Base-by-base conservation (phyloP, 306 rosid genomes). In the Cercis canadensis region DNA sequence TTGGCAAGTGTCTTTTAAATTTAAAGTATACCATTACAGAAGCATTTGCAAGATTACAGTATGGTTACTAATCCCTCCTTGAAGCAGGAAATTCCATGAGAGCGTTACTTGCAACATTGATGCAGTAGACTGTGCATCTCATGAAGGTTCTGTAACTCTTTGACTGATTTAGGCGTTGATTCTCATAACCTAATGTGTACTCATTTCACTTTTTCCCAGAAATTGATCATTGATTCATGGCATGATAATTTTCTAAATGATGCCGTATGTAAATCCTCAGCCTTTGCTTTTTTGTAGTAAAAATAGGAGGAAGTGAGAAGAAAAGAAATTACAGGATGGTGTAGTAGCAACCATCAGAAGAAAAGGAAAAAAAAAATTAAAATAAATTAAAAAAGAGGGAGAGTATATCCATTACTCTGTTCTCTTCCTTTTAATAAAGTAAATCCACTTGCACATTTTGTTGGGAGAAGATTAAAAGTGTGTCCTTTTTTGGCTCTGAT, bases 81-180 rank as follows among this genome's bases (percentile, higher is more conserved):
- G 46, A 66, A 49, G 65, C 86, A 93, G 97, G 87, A 81, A 83
- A 58, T 89, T 86, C 70, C 97, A 84, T 18, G 81, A 80, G 65
- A 51, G 69, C 46, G 15, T 74, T 49, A 65, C 79, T 62, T 57
- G 61, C 18, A 62, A 74, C 57, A 19, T 67, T 61, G 72, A 67
- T 49, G 66, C 68, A 2, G 81, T 65, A 55, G 77, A 68, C 67
- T 51, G 49, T 54, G 72, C 69, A 36, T 70, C 82, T 60, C 78
- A 80, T 70, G 61, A 41, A 74, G 84, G 86, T 82, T 69, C 60
- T 44, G 13, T 68, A 43, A 50, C 69, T 57, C 57, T 53, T 75
- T 74, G 47, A 69, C 58, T 52, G 57, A 24, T 63, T 21, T 46
- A 50, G 51, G 18, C 65, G 62, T 46, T 51, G 19, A 18, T 31